Evolutionary conservation across 2,329 filamentous ascomycete species (phyloP), one percentile per base, ranked within the genome.

Genomic region (Fusarium acutatum): DNA sequence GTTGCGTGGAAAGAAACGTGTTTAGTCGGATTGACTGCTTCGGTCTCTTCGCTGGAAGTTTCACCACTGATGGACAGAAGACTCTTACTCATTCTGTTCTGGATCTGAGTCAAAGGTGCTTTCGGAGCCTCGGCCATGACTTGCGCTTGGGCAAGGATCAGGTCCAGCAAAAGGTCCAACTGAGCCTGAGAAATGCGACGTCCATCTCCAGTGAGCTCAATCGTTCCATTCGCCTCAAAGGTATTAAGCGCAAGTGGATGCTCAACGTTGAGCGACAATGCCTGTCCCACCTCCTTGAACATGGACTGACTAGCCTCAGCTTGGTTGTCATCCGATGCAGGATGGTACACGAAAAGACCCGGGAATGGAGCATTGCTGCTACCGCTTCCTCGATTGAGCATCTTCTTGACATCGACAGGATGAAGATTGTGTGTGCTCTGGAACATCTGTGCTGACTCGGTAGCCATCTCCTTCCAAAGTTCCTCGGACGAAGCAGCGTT

Each of bases 121-220:
- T 17, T 18, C 0, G 69, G 54, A 2, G 11, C 6, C 3, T 64
- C 53, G 2, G 6, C 4, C 69, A 72, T 72, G 4, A 14, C 9
- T 1, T 15, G 47, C 3, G 69, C 69, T 18, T 72, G 69, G 1
- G 37, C 40, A 2, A 72, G 43, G 15, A 72, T 46, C 10, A 72
- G 69, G 2, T 43, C 22, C 5, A 72, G 8, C 56, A 72, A 60
- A 3, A 72, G 52, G 4, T 69, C 35, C 1, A 72, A 34, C 38
- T 64, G 64, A 7, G 10, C n/a, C 13, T 72, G 69, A 8, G 58
- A 72, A 2, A 72, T 72, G 4, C 53, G 53, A 10, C 69, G 69
- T 1, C 64, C 58, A 13, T 72, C 69, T 11, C 69, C 69, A 9
- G 69, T 72, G 12, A 72, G 69, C 15, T 72, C 69, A 1, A 72